Evolutionary conservation across 2,329 filamentous ascomycete genomes (phyloP), one percentile per base, ranked within the genome.

Genomic region (Dactylellina sp.): DNA sequence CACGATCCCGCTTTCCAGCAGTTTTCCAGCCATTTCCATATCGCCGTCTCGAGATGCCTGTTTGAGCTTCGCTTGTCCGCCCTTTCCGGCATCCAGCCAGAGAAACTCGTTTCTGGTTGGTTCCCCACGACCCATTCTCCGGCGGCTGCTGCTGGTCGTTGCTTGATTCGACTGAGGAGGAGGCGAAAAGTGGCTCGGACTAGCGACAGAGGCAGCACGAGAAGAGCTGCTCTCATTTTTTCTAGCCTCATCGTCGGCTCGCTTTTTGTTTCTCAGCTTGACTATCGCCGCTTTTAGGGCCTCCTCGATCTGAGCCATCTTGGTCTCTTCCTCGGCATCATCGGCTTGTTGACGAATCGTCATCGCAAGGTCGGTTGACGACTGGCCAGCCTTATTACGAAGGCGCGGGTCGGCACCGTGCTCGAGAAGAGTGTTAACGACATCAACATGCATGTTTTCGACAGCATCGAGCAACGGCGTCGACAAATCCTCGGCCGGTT

Each of bases 391-490:
- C n/a, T 92, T 89, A 80, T 98, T 97, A 50, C 93, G 89, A 77
- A 93, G 91, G 55, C 93, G 89, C 53, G 95, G 95, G 79, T 99
- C 96, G n/a, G 96, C 94, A 9, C 93, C 94, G 65, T 93, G 90
- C 63, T 90, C 88, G 1, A 99, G 84, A 35, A 99, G 83, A 7
- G 97, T 84, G 78, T 89, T 91, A 44, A 99, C 91, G 2, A 98
- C 94, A 16, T 91, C 91, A 6, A 97, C 81, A 79, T 99, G 93
- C 0, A 92, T 92, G 79, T 99, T 99, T 78, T 98, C 95, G 25
- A 98, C 93, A 3, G 95, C 95, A 83, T 99, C 95, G 61, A 99
- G 89, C 37, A 99, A 85, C 25, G 95, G 95, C 0, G 95, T 98
- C 79, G 99, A 95, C 79, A 92, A 92, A 78, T 93, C 90, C 78